A percentile compares a stretch with the other conserved stretches of the same genome.
These are phyloP conservation scores for Fusarium verticillioides DNA, from an alignment of 2,329 filamentous ascomycete genomes.

Conservation along the genomic window DNA sequence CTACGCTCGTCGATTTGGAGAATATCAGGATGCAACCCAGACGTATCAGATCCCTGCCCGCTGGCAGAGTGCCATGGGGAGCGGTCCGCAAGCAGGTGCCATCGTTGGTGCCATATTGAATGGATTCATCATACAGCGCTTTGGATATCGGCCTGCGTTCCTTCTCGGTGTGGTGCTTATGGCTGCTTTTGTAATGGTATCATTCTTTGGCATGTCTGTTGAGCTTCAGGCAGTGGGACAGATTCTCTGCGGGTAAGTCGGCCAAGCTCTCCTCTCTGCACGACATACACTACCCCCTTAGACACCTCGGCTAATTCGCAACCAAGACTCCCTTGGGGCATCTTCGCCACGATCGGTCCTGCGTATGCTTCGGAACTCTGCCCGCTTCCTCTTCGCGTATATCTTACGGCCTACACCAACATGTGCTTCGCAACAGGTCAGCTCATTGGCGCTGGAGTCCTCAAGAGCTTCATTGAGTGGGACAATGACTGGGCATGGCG, in stretches of 20 bases:
- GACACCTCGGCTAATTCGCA: background rate
- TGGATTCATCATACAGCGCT: background rate
- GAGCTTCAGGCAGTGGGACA: background rate
- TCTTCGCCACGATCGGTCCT: background rate
- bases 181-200: background rate
- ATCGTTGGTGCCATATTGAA: background rate
- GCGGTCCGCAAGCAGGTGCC: background rate
- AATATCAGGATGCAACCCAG: background rate
- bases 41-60: background rate
- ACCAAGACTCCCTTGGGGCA: background rate
- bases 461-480: background rate
- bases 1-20: background rate
- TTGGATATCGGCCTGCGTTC: background rate
- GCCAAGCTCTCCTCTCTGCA: background rate
- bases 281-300: no score
- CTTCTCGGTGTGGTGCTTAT: background rate
- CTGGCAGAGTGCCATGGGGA: background rate
- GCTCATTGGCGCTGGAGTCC: background rate
- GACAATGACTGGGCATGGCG: background rate
- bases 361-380: background rate
- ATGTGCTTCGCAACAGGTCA: background rate
- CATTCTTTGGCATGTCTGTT: background rate
- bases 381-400: background rate
- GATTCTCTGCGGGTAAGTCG: background rate
- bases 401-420: background rate